phyloP scores from a whole-genome alignment of 106 monocot species.

The Dendrobium chrysotoxum region DNA sequence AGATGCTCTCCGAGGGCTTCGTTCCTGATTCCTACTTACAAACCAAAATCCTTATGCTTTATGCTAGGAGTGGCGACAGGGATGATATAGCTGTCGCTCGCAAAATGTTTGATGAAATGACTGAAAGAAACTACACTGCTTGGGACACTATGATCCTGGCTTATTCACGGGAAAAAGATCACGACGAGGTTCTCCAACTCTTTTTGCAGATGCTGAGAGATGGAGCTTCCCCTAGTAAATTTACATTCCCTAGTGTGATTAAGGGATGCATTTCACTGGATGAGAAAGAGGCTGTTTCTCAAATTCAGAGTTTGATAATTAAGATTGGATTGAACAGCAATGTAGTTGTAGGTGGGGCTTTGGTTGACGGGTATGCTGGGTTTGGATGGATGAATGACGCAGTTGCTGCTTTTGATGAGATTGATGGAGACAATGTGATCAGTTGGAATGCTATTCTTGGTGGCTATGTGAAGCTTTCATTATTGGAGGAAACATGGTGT shows the following conservation, averaged over 20 bases:
- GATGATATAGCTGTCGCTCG: neutral
- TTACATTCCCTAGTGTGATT: constrained; percentile 25
- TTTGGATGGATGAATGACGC: constrained; percentile 17
- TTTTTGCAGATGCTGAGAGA: constrained; percentile 9
- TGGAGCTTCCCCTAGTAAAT: constrained; percentile 11
- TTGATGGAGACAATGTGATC: constrained; percentile 11
- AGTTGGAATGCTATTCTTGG: constrained; percentile 12
- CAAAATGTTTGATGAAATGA: constrained; percentile 19
- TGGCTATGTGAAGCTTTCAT: constrained; percentile 6
- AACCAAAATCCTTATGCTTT: constrained; percentile 27
- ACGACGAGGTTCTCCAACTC: constrained; percentile 8
- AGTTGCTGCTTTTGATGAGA: constrained; percentile 5
- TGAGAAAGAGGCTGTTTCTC: neutral
- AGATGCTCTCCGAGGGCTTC: constrained; percentile 15
- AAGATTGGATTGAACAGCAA: constrained; percentile 10
- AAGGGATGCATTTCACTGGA: constrained; percentile 9
- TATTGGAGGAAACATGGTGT: constrained; percentile 13
- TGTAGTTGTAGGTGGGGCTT: constrained; percentile 9
- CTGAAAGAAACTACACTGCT: constrained; percentile 17
- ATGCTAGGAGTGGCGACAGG: constrained; percentile 7
- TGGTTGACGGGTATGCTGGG: constrained; percentile 11
- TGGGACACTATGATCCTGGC: constrained; percentile 10
- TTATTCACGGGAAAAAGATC: constrained; percentile 3
- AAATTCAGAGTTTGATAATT: constrained; percentile 15
- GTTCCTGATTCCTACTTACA: constrained; percentile 17